phyloP scores from a whole-genome alignment of 768 basidiomycete genomes.

The Podaxis rugospora region DNA sequence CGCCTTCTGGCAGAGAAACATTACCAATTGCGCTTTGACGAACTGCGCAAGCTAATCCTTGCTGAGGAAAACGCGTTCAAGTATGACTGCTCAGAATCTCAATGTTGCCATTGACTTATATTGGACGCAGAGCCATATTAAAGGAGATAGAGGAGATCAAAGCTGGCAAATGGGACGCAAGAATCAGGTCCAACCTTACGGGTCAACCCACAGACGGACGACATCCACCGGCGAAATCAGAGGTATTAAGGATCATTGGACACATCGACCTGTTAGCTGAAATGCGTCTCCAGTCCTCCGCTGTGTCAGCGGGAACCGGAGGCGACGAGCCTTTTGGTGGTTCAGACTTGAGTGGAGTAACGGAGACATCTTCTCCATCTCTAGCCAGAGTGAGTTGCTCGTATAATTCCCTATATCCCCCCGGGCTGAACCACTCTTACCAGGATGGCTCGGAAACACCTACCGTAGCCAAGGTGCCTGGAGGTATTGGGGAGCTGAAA shows the following conservation, averaged over 20 bases:
- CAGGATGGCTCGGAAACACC: slow-evolving; percentile 4
- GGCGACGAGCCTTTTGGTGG: slow-evolving; percentile 24
- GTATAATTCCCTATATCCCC: neutral
- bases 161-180: slow-evolving; percentile 58
- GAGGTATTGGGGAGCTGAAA: neutral
- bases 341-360: slow-evolving; percentile 32
- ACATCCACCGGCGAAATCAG: neutral
- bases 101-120: neutral
- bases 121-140: slow-evolving; percentile 46
- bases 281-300: neutral
- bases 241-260: neutral
- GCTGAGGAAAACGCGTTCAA: slow-evolving; percentile 78
- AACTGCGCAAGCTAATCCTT: slow-evolving; percentile 67
- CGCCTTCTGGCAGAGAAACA: slow-evolving; percentile 70
- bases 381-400: slow-evolving; percentile 18
- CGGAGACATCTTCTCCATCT: slow-evolving; percentile 25
- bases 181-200: slow-evolving; percentile 33
- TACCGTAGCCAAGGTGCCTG: neutral
- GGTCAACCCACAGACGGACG: slow-evolving; percentile 12
- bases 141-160: slow-evolving; percentile 77
- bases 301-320: slow-evolving; percentile 9
- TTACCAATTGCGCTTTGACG: slow-evolving; percentile 64
- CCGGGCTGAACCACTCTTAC: neutral
- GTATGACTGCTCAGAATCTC: slow-evolving; percentile 30
- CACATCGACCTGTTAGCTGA: neutral